Evolutionary conservation across 345 rosid genomes (phyloP).

Genomic region (Turnera subulata): DNA sequence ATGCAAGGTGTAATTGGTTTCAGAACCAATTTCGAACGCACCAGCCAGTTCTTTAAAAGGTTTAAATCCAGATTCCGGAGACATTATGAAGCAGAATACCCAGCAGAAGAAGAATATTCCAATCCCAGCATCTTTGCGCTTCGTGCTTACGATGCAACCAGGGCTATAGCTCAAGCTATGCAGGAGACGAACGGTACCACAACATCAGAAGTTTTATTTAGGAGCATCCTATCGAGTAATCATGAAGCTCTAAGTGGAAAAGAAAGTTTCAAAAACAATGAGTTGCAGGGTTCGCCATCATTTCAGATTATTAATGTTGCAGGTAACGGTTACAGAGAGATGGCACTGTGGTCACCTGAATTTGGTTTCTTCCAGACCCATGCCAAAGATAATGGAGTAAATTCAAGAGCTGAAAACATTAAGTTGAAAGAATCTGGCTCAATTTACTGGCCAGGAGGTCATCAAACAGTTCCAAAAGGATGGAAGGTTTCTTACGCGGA

Average conservation of each 20-base stretch:
- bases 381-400: background rate
- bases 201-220: background rate
- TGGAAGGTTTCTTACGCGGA: slow-evolving; percentile 9
- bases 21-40: slow-evolving; percentile 7
- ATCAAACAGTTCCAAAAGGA: slow-evolving; percentile 18
- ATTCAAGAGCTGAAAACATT: background rate
- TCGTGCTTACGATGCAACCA: slow-evolving; percentile 33
- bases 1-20: slow-evolving; percentile 34
- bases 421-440: slow-evolving; percentile 14
- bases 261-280: slow-evolving; percentile 14
- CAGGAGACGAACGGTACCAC: background rate
- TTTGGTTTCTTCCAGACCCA: slow-evolving; percentile 11
- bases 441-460: slow-evolving; percentile 32
- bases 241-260: slow-evolving; percentile 26
- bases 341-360: slow-evolving; percentile 29
- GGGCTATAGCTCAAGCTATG: slow-evolving; percentile 20
- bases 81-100: slow-evolving; percentile 14
- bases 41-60: slow-evolving; percentile 1
- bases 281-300: slow-evolving; percentile 1
- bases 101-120: slow-evolving; percentile 25
- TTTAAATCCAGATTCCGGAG: slow-evolving; percentile 16
- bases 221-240: slow-evolving; percentile 12
- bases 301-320: slow-evolving; percentile 31
- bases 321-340: slow-evolving; percentile 25
- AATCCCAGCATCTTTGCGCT: slow-evolving; percentile 27